Conservation (phyloP, 495 filamentous ascomycete species). For the Penicillium robsamsonii region DNA sequence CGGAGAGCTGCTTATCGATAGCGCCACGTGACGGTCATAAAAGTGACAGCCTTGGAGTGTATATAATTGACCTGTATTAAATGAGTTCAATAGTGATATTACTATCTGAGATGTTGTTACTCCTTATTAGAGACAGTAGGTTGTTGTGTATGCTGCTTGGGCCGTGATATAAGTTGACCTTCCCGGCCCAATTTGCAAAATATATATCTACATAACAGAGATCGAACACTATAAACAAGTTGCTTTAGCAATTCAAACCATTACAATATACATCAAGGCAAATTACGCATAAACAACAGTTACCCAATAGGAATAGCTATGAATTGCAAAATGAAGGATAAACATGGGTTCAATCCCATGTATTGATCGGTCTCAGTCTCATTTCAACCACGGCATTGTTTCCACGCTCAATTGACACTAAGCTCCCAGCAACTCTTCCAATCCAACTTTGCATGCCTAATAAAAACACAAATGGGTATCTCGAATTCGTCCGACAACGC, state of each 20-base stretch:
- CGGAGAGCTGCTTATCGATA: constrained; percentile 31
- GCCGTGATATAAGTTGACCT: neutral
- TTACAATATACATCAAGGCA: neutral
- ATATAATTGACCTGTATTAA: neutral
- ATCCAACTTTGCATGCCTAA: neutral
- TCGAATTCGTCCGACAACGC: constrained; percentile 15
- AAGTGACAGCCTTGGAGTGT: neutral
- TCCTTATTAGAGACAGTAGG: neutral
- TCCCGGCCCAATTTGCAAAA: neutral
- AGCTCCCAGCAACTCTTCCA: neutral
- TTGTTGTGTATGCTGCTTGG: neutral
- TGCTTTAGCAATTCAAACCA: neutral
- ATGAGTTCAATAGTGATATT: neutral
- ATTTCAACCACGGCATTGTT: neutral
- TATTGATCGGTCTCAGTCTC: neutral
- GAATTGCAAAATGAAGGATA: neutral
- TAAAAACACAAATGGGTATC: constrained; percentile 10
- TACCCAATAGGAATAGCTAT: neutral
- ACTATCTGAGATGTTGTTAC: neutral
- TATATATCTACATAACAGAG: neutral
- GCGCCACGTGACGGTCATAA: constrained; percentile 12
- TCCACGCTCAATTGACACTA: neutral
- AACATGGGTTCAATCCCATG: neutral
- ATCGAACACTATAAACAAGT: neutral
- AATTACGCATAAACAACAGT: neutral